Conservation (phyloP, 345 rosid genomes). For the Gossypium australe region DNA sequence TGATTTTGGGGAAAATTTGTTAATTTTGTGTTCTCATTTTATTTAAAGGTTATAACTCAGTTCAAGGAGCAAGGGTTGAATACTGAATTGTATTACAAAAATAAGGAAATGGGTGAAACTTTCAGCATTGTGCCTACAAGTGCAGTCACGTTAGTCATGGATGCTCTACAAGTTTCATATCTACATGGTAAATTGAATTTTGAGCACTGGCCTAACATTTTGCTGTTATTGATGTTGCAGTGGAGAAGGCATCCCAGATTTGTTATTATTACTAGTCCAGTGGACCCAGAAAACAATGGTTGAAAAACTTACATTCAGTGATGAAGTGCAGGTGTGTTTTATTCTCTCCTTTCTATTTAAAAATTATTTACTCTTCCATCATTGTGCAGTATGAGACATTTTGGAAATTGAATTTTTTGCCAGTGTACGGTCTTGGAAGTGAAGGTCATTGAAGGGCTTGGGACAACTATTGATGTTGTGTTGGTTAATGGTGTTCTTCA, state of each 20-base stretch:
- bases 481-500: conserved; percentile 84
- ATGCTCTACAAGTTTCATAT: not conserved
- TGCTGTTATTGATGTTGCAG: conserved; percentile 37
- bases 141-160: conserved; percentile 59
- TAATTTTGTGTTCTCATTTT: not conserved
- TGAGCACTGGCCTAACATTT: conserved; percentile 11
- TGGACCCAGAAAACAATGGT: conserved; percentile 97
- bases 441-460: conserved; percentile 90
- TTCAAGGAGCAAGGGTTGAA: conserved; percentile 89
- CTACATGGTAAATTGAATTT: conserved; percentile 6
- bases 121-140: conserved; percentile 90
- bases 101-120: conserved; percentile 77
- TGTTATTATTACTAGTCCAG: conserved; percentile 70
- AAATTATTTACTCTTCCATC: not conserved
- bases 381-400: conserved; percentile 11
- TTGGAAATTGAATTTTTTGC: conserved; percentile 24
- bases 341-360: conserved; percentile 1
- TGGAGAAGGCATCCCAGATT: conserved; percentile 94
- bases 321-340: conserved; percentile 66
- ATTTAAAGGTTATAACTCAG: conserved; percentile 57
- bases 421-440: conserved; percentile 99
- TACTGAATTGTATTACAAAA: conserved; percentile 84
- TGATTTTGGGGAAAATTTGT: not conserved
- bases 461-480: conserved; percentile 94
- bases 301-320: conserved; percentile 76